Base-by-base conservation (phyloP, 2,329 filamentous ascomycete genomes). In the Colletotrichum sp. region DNA sequence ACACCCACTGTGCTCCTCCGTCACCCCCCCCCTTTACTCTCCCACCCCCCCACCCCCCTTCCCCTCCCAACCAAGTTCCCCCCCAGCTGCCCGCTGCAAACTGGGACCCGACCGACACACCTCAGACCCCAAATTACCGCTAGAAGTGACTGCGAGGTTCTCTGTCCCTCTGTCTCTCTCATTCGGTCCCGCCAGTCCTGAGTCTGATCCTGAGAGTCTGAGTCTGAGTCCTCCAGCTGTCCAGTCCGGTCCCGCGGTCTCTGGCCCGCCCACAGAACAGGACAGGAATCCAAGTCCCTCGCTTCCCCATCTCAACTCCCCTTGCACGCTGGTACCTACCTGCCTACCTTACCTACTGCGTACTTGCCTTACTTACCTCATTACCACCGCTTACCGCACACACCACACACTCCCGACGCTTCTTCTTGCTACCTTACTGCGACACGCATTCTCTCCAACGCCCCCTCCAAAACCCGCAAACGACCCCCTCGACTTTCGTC, bases 221-320 rank as follows among this genome's bases (percentile, higher is more conserved):
- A 52, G 52, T 59, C 63, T 65, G 62, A 34, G 44, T 34, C 64
- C 60, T 18, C 34, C 52, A 24, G 13, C 72, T 57, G 68, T 68
- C 72, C 62, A 48, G 68, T 65, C 72, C 59, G 65, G 26, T 60
- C 48, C 12, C 34, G 57, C 39, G 65, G 26, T 62, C 68, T 64
- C 59, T 48, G 48, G 34, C 68, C 62, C 65, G 66, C 52, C 52
- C 71, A 59, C 59, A 59, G 39, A 18, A 48, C 66, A 34, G 60
- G 44, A 52, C 44, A 52, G 44, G 44, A 52, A 60, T 60, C 18
- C 39, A 70, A 65, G 55, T 72, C 63, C 59, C 44, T 76, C 70
- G 59, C 74, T 76, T 74, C 70, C 70, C 70, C 74, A 69, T 75
- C 69, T 72, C 64, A 73, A 73, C 68, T 72, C 68, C 69, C 57